phyloP scores from a whole-genome alignment of 306 rosid genomes.

The Cucurbita ficifolia region DNA sequence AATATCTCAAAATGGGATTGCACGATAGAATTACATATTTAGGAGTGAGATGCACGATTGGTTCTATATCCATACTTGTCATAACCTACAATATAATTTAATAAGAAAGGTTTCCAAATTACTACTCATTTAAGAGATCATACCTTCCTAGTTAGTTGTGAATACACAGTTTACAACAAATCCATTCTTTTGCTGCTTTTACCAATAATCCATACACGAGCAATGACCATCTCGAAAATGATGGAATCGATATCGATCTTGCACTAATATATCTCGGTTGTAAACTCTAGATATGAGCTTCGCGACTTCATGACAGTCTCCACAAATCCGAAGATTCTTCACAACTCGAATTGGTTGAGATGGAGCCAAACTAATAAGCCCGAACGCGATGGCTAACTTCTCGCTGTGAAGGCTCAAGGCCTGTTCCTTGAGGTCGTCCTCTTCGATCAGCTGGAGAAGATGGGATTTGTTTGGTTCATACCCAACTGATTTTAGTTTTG shows the following conservation, averaged over 20 bases:
- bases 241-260: conserved; percentile 54
- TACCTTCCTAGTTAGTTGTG: background rate
- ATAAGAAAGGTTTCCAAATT: background rate
- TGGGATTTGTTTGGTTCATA: conserved; percentile 38
- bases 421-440: conserved; percentile 39
- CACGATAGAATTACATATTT: too few species aligned
- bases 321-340: conserved; percentile 56
- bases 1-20: too few species aligned
- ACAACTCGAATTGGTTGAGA: conserved; percentile 47
- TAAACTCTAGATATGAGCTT: conserved; percentile 42
- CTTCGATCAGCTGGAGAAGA: conserved; percentile 39
- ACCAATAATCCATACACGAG: conserved; percentile 55
- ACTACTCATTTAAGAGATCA: background rate
- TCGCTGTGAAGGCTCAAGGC: conserved; percentile 43
- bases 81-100: background rate
- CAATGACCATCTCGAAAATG: conserved; percentile 43
- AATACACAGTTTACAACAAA: background rate
- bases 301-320: conserved; percentile 45
- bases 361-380: conserved; percentile 28
- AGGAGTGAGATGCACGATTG: too few species aligned
- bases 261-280: conserved; percentile 33
- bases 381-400: conserved; percentile 50
- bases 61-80: background rate
- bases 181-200: background rate
- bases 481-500: conserved; percentile 28